Evolutionary conservation across 495 filamentous ascomycete species (phyloP), one percentile per base, ranked within the genome.

Genomic region (Bacidia rubella): DNA sequence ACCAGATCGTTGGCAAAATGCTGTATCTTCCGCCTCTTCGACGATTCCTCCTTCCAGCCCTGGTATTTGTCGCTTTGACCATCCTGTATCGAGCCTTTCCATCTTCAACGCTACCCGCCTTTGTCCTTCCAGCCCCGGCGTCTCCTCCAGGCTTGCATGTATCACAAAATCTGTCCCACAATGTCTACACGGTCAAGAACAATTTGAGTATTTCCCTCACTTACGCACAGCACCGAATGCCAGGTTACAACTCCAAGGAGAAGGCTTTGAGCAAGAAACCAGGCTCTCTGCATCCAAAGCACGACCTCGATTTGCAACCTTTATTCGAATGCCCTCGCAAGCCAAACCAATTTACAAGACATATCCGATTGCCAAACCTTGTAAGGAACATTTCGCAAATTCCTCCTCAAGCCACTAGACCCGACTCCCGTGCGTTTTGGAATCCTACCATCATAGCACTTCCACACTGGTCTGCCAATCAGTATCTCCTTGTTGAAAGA

Each of bases 361-460:
- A 70, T 47, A 52, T 67, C 22, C 60, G 67, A 11, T 49, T 70
- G 3, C 58, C 57, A 29, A 56, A 65, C 32, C 45, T 60, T 10
- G 41, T 69, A 22, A 60, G 60, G 21, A 69, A 67, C 57, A 66
- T 70, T 56, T 66, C 67, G 1, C 60, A 65, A 55, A 59, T 62
- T 15, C 54, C 64, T 27, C 51, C 54, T 2, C 44, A 54, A n/a
- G 47, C 53, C 2, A 29, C 41, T 9, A 56, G 47, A 29, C 43
- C 51, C 2, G 64, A 68, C 20, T 51, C 38, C 2, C 54, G 64
- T 29, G 55, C 56, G 17, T 69, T 69, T 54, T 68, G 66, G 66
- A 70, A 70, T 24, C 67, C 67, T 3, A 68, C 67, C 29, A 62
- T 70, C 22, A 58, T 70, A 19, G 63, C 67, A 0, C 54, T 70